Conservation (phyloP, 2,329 filamentous ascomycete genomes). For the Pseudogymnoascus sp. region DNA sequence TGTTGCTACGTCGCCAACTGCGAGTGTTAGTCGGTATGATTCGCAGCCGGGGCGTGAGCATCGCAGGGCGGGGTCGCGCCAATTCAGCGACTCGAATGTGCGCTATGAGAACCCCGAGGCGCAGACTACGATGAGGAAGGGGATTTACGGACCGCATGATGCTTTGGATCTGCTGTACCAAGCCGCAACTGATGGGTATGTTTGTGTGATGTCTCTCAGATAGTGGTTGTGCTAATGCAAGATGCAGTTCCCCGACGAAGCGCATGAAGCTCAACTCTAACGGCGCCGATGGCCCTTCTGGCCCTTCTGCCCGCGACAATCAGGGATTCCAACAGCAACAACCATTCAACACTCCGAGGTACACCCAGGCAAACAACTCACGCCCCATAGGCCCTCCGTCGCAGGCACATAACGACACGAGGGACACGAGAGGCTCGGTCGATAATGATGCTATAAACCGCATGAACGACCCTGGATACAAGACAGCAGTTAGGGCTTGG, state of each 20-base stretch:
- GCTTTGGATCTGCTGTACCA: constrained; percentile 87
- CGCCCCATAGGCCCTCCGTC: neutral
- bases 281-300: neutral
- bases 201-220: neutral
- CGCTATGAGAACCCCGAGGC: constrained; percentile 59
- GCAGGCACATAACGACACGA: constrained; percentile 3
- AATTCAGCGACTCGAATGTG: constrained; percentile 47
- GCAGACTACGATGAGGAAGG: constrained; percentile 55
- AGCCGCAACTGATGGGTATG: constrained; percentile 58
- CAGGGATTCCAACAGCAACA: neutral
- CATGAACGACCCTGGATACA: constrained; percentile 46
- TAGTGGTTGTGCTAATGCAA: neutral
- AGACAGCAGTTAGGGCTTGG: constrained; percentile 79
- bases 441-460: constrained; percentile 16
- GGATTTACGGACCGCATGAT: constrained; percentile 87
- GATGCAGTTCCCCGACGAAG: neutral
- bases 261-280: neutral
- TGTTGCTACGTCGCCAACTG: constrained; percentile 52
- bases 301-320: neutral
- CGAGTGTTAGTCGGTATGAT: constrained; percentile 55
- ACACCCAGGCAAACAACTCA: neutral
- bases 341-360: neutral
- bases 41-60: constrained; percentile 48
- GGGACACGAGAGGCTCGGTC: constrained; percentile 18
- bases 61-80: neutral